Evolutionary conservation across 2,329 filamentous ascomycete genomes (phyloP), one percentile per base, ranked within the genome.

Genomic region (Chaetomiaceae sp.): DNA sequence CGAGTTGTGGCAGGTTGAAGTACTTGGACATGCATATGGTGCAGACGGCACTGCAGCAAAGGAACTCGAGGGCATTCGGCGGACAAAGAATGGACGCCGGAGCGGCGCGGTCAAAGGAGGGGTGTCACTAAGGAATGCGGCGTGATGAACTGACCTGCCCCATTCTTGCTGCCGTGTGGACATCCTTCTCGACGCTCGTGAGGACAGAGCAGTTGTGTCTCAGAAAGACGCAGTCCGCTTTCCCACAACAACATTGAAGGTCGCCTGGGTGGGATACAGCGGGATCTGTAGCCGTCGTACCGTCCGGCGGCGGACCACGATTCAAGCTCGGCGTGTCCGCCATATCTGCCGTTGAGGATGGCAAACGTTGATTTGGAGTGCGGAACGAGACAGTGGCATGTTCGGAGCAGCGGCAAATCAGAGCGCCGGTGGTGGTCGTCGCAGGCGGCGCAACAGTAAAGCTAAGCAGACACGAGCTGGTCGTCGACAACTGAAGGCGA

Each of bases 121-220:
- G 18, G 46, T 24, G 38, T 46, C 35, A 40, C 29, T 20, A 42
- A 57, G 56, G 57, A 60, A 60, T 59, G 57, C 42, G 47, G 38
- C 33, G 42, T 40, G 40, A 34, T 35, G 29, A 18, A 59, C 87
- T 63, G 84, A 96, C 91, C 86, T 96, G 87, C 55, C 93, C 93
- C 59, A 96, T 77, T 63, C 85, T 78, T 39, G 89, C 93, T 33
- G 93, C 93, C 42, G 81, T 88, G 58, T 83, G 82, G 44, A 96
- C 86, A 69, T 96, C 88, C 58, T 84, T 85, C 68, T 97, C 91
- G 54, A 97, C 76, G 51, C 79, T 84, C 57, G 88, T 83, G 38
- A 97, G 74, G 52, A 88, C 75, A 37, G 77, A 75, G 65, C 82
- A 83, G 68, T 91, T 96, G 68, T 90, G 84, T 65, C 79, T 81